Base-by-base conservation (phyloP, 2,329 filamentous ascomycete genomes). In the Escovopsis sp. region DNA sequence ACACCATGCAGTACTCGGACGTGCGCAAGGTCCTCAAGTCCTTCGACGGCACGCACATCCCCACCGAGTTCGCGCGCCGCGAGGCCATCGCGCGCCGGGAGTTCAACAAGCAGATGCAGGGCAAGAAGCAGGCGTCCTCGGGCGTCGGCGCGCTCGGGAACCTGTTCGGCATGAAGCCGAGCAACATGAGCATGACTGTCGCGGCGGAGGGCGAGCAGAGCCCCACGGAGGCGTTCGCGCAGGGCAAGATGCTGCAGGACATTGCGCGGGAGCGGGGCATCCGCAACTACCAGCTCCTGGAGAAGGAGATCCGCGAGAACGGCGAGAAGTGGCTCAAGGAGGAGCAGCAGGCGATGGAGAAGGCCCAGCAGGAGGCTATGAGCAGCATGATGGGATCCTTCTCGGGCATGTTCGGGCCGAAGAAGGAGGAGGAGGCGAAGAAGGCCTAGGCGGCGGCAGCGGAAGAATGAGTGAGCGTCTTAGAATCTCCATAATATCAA, bases 231-330 rank as follows among this genome's bases (percentile, higher is more conserved):
- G 86, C 84, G 11, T 76, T 91, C 47, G 79, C 83, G 2, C 80
- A 94, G 62, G 91, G 89, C 53, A 98, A 96, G 74, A 95, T 96
- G 85, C 69, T 95, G 50, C 87, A 88, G 63, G 91, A 98, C 57
- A 80, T 94, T 60, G 87, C 91, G 39, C 79, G 91, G 39, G 91
- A 98, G 65, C 76, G 87, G 39, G 91, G 91, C 30, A 84, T 88
- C 65, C 81, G 81, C 60, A 83, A 88, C 62, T 98, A 96, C 63
- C 77, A 94, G 67, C 65, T 80, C 51, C 72, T 96, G 47, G 89
- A 96, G 62, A 81, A 80, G 63, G 83, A 94, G 66, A 94, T 98
- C 53, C 74, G 82, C 37, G 83, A 93, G 61, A 91, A 96, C 57
- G 91, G 88, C 40, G 86, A 89, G 60, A 86, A 89, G 66, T 95